Base-by-base conservation (phyloP, 768 basidiomycete species). In the Trametes gibbosa region DNA sequence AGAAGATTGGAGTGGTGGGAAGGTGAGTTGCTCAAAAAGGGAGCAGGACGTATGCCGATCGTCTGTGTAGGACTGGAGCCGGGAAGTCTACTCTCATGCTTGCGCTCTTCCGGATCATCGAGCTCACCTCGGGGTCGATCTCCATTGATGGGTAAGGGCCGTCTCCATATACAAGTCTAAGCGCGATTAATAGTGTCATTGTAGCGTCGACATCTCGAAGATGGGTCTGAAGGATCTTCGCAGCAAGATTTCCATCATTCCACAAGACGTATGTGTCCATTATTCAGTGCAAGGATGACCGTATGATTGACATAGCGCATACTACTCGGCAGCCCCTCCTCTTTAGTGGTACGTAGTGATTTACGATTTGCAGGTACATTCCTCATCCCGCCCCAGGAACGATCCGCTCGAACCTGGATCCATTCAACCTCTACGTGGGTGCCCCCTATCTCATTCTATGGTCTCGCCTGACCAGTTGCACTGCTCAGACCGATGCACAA, bases 1-100 rank as follows among this genome's bases (percentile, higher is more conserved):
- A 92, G 72, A 89, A 90, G 75, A 84, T 92, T 54, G 90, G 89
- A 14, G 82, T 92, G 37, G 88, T 92, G 9, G 89, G 89, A 50
- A 69, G 84, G 68, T 77, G 47, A 7, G 69, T 42, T 4, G 25
- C 16, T 7, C 27, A 4, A 14, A 21, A 16, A 27, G 1, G 10
- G 16, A 16, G 19, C 13, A 21, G 6, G 37, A 1, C 13, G 9
- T 16, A 21, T 1, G 39, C 39, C 51, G 19, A 58, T 34, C 16
- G n/a, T 10, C 10, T 16, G 2, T 3, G n/a, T 42, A 69, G 71
- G 53, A 81, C 79, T 1, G 87, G 85, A 1, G 83, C 84, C 0
- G 84, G 83, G 21, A 84, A 84, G 66, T 81, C 79, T 0, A 84
- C 85, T 0, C 75, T 92, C 53, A 82, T 88, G 68, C 74, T 86